Conservation (phyloP, 2,329 filamentous ascomycete genomes). For the Beauveria bassiana region DNA sequence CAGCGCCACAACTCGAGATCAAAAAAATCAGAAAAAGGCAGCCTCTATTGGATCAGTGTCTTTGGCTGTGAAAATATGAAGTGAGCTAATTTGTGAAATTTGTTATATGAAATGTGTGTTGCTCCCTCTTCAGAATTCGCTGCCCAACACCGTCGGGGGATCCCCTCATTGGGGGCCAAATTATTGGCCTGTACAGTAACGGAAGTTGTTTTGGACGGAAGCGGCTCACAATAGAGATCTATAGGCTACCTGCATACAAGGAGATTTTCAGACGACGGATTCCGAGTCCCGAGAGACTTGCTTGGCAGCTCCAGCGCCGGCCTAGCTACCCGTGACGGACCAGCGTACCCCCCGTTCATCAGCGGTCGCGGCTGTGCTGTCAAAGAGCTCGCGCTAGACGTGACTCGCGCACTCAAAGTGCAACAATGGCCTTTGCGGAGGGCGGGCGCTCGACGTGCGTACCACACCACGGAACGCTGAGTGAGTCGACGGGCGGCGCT, state of each 20-base stretch:
- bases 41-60: not conserved
- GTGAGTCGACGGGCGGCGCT: not conserved
- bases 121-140: not conserved
- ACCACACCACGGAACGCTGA: not conserved
- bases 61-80: not conserved
- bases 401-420: not conserved
- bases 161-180: slow-evolving; percentile 1
- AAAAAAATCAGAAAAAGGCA: not conserved
- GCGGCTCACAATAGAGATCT: not conserved
- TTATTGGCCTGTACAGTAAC: not conserved
- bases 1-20: not conserved
- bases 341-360: too few species aligned
- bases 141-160: not conserved
- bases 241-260: too few species aligned
- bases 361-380: too few species aligned
- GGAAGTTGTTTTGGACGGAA: too few species aligned
- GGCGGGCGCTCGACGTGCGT: not conserved
- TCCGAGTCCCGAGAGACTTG: too few species aligned
- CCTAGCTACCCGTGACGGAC: too few species aligned
- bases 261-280: too few species aligned
- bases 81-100: not conserved
- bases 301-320: too few species aligned
- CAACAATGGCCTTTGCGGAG: not conserved
- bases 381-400: not conserved
- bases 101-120: not conserved